Conservation (phyloP, 1,139 yeast species). For the Scheffersomyces segobiensis region DNA sequence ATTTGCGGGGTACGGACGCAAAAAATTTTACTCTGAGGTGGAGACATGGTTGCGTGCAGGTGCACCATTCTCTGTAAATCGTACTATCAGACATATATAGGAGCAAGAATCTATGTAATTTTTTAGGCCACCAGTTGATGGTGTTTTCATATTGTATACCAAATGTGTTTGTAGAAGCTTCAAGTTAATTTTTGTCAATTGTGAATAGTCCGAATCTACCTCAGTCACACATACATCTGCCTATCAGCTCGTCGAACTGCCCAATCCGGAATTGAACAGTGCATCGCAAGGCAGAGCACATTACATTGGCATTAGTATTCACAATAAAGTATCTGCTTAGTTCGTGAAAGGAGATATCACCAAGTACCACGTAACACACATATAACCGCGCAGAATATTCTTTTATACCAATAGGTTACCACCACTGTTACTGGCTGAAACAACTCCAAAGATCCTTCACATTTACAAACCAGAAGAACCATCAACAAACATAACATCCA, state of each 20-base stretch:
- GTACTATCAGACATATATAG: neutral
- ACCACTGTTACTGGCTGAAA: too few species aligned
- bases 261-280: neutral
- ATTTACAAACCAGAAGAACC: too few species aligned
- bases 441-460: too few species aligned
- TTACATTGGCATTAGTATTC: neutral
- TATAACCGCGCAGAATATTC: neutral
- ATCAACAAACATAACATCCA: too few species aligned
- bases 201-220: neutral
- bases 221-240: neutral
- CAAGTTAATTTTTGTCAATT: neutral
- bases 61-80: neutral
- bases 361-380: neutral
- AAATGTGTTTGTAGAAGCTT: neutral
- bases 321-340: too few species aligned
- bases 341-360: too few species aligned
- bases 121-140: neutral
- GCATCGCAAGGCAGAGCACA: neutral
- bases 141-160: neutral
- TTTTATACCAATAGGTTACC: neutral
- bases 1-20: constrained; percentile 1
- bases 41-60: neutral
- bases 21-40: neutral
- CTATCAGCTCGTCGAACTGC: neutral
- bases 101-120: neutral